Evolutionary conservation across 75 land plant genomes (phyloP).

Genomic region (Cryptomeria japonica): DNA sequence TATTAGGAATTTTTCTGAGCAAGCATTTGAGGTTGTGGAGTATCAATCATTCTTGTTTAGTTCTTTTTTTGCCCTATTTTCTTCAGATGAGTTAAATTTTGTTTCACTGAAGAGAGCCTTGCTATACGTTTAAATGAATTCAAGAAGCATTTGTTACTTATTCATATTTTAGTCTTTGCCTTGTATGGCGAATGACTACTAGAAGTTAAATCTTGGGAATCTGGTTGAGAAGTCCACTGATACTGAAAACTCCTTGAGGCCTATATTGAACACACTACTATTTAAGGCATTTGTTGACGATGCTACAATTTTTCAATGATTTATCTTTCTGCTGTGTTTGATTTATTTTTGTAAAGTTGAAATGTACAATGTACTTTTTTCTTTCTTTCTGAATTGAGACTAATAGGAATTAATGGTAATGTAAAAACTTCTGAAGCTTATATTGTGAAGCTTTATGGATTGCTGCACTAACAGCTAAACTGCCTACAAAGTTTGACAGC

Average conservation of each 20-base stretch:
- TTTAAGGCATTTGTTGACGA: background rate
- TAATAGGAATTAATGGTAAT: no score
- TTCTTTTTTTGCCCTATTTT: background rate
- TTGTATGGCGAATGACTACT: no score
- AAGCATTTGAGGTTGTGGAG: background rate
- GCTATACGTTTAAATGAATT: background rate
- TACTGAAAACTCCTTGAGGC: background rate
- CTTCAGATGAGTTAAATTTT: background rate
- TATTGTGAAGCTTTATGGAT: background rate
- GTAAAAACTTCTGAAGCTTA: no score
- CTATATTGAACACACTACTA: no score
- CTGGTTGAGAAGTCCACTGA: background rate
- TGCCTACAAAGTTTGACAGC: no score
- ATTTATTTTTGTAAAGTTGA: background rate
- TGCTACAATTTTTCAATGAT: background rate
- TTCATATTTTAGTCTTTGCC: background rate
- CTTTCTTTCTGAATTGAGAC: no score
- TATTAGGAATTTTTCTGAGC: background rate
- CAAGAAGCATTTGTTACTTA: background rate
- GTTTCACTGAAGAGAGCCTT: background rate
- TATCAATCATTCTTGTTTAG: background rate
- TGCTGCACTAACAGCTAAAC: no score
- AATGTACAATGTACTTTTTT: no score
- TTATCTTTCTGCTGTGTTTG: background rate
- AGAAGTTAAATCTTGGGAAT: background rate